A percentile compares a stretch with the other conserved stretches of the same genome.
phyloP scores from a whole-genome alignment of 2,329 filamentous ascomycete genomes.

The Cryphonectria radicalis region DNA sequence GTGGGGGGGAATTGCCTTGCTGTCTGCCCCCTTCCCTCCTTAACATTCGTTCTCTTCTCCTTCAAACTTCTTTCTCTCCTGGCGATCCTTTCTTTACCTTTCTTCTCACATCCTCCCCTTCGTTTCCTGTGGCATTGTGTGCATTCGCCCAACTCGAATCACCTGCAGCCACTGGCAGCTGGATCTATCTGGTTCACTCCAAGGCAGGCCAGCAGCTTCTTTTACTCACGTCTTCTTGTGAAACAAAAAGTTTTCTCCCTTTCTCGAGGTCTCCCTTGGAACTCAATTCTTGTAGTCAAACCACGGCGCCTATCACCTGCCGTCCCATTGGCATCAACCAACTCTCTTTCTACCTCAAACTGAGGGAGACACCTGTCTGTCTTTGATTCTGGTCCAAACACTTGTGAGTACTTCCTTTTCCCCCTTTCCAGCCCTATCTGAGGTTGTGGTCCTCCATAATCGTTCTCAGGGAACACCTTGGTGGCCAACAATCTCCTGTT shows the following conservation, averaged over 20 bases:
- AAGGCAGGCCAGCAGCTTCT: neutral
- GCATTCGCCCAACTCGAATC: slow-evolving; percentile 16
- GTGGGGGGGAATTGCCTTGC: neutral
- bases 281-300: neutral
- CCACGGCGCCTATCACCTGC: neutral
- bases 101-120: neutral
- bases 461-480: neutral
- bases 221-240: neutral
- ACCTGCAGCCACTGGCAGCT: neutral
- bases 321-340: neutral
- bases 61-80: neutral
- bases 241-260: neutral
- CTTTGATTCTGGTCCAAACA: neutral
- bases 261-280: neutral
- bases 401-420: neutral
- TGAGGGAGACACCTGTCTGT: neutral
- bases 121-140: neutral
- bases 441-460: neutral
- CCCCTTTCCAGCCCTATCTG: neutral
- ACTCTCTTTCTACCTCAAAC: neutral
- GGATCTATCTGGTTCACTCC: neutral
- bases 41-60: neutral
- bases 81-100: neutral
- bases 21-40: neutral
- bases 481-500: neutral